These are phyloP conservation scores for Fagopyrum esculentum DNA, from an alignment of 148 eudicot species.

Conservation along the genomic window DNA sequence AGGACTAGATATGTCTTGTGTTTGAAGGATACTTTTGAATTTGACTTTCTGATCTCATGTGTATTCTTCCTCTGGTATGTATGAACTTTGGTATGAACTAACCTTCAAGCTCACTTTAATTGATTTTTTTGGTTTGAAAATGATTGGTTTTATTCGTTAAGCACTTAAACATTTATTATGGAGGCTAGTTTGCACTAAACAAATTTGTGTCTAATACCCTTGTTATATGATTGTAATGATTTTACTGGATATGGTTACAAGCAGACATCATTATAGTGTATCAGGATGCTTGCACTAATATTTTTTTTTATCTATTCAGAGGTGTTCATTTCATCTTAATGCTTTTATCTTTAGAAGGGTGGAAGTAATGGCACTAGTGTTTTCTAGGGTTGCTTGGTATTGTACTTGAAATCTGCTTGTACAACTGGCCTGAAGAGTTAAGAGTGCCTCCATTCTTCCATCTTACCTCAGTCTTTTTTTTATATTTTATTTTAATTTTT, in stretches of 20 bases:
- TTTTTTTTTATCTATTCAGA: not conserved
- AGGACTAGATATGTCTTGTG: not conserved
- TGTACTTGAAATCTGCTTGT: slow-evolving; percentile 76
- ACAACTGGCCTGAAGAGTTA: not conserved
- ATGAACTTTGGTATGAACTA: too few relatives aligned
- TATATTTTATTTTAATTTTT: slow-evolving; percentile 1
- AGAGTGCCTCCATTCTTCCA: not conserved
- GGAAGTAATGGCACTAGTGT: slow-evolving; percentile 99
- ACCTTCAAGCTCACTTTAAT: too few relatives aligned
- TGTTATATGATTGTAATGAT: not conserved
- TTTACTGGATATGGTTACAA: not conserved
- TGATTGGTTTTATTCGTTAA: not conserved
- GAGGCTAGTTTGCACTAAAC: not conserved
- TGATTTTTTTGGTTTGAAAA: too few relatives aligned
- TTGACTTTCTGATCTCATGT: not conserved
- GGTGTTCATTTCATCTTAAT: slow-evolving; percentile 15
- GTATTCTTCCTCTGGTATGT: not conserved
- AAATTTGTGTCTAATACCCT: not conserved
- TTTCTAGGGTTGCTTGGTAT: slow-evolving; percentile 95
- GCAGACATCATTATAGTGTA: not conserved
- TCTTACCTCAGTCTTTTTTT: not conserved
- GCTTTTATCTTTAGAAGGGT: slow-evolving; percentile 48
- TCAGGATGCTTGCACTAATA: not conserved
- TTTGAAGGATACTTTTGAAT: not conserved
- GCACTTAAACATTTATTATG: not conserved